phyloP scores from a whole-genome alignment of 2,329 filamentous ascomycete genomes.

The Epichloe aotearoae region DNA sequence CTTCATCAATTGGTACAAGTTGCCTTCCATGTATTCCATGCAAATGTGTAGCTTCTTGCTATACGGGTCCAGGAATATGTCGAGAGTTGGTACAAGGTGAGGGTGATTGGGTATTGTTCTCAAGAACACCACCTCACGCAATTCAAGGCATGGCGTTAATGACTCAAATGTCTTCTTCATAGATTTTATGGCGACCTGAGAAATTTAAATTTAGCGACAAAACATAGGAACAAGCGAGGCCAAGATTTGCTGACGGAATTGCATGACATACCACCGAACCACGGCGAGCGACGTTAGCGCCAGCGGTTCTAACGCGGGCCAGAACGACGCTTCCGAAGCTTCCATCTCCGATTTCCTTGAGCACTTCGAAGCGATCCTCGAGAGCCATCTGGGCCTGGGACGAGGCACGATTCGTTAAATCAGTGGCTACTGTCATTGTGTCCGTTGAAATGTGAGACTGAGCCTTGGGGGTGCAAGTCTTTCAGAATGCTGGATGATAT shows the following conservation, averaged over 20 bases:
- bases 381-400: conserved; percentile 50
- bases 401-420: conserved; percentile 56
- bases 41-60: conserved; percentile 94
- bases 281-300: conserved; percentile 74
- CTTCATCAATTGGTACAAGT: conserved; percentile 98
- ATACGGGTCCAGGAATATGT: conserved; percentile 95
- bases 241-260: conserved; percentile 6
- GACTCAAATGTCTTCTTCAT: conserved; percentile 99
- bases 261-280: conserved; percentile 70
- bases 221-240: conserved; percentile 6
- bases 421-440: conserved; percentile 63
- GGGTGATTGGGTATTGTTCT: conserved; percentile 75
- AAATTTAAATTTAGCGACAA: background rate
- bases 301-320: conserved; percentile 80
- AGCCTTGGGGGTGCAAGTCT: background rate
- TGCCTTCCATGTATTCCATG: conserved; percentile 99
- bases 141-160: conserved; percentile 76
- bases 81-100: conserved; percentile 90
- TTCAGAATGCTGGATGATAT: background rate
- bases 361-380: conserved; percentile 88
- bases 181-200: conserved; percentile 92
- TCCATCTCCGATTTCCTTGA: conserved; percentile 97
- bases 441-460: conserved; percentile 2
- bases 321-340: conserved; percentile 95
- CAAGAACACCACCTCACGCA: conserved; percentile 93